phyloP scores from a whole-genome alignment of 169 alveolate species.

The Theileria sp. region DNA sequence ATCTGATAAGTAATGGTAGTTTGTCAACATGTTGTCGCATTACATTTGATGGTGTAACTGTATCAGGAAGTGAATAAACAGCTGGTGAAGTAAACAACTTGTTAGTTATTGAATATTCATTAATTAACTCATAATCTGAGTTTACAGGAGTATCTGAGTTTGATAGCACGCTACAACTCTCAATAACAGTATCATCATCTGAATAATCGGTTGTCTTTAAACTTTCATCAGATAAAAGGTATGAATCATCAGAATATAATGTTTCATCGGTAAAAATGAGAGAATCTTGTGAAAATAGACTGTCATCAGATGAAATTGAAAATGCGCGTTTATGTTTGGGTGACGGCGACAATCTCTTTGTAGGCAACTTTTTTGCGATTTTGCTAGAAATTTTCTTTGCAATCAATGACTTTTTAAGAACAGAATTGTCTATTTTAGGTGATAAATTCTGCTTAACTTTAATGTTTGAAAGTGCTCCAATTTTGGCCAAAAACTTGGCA shows the following conservation, averaged over 20 bases:
- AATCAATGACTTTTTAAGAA: conserved; percentile 8
- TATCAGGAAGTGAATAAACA: neutral
- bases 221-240: neutral
- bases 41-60: neutral
- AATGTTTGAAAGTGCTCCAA: conserved; percentile 45
- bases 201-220: neutral
- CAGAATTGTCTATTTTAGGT: neutral
- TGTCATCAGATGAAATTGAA: neutral
- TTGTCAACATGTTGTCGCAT: neutral
- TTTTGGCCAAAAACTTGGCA: conserved; percentile 64
- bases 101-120: neutral
- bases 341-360: neutral
- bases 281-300: neutral
- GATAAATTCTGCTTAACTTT: conserved; percentile 47
- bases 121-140: conserved; percentile 3
- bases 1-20: neutral
- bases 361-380: conserved; percentile 8
- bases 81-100: conserved; percentile 2
- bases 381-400: conserved; percentile 8
- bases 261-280: neutral
- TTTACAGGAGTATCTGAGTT: conserved; percentile 5
- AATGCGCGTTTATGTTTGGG: conserved; percentile 1
- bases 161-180: neutral
- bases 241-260: neutral
- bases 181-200: neutral